phyloP scores from a whole-genome alignment of 495 filamentous ascomycete genomes.

The Aspergillus saccharolyticus region DNA sequence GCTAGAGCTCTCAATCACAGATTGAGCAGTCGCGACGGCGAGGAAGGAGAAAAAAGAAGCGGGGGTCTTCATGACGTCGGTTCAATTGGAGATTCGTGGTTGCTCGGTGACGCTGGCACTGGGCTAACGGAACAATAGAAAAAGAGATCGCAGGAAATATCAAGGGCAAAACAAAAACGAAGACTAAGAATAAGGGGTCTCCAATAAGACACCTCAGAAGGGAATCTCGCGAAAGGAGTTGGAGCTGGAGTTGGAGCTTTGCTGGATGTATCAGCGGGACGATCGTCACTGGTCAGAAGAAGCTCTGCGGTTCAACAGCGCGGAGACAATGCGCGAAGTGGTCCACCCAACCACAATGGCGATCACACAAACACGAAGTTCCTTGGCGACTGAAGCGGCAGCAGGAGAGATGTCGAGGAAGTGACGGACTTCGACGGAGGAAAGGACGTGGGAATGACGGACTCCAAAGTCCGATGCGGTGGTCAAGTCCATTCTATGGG shows the following conservation, averaged over 20 bases:
- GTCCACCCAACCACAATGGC: conserved; percentile 48
- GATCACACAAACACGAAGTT: conserved; percentile 44
- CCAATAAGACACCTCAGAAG: conserved; percentile 1
- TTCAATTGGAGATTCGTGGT: conserved; percentile 9
- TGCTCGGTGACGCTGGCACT: conserved; percentile 3
- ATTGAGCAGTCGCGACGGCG: conserved; percentile 54
- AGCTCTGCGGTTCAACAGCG: conserved; percentile 32
- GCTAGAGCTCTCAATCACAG: conserved; percentile 61
- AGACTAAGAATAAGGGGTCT: background rate
- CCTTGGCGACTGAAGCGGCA: conserved; percentile 39
- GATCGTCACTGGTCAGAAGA: conserved; percentile 25
- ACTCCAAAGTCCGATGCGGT: conserved; percentile 44
- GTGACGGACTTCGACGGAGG: conserved; percentile 42
- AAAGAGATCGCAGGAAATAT: background rate
- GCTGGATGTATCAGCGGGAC: conserved; percentile 1
- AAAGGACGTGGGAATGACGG: conserved; percentile 43
- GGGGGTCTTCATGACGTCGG: conserved; percentile 36
- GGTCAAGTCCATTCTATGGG: conserved; percentile 41
- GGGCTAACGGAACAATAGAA: background rate
- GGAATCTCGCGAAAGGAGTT: background rate
- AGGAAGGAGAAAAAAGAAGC: conserved; percentile 45
- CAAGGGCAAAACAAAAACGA: background rate
- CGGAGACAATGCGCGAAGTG: conserved; percentile 41
- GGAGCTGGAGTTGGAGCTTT: background rate
- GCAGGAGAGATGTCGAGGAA: conserved; percentile 44